Evolutionary conservation across 75 land plant species (phyloP), one percentile per base, ranked within the genome.

Genomic region (Chamaecyparis obtusa): DNA sequence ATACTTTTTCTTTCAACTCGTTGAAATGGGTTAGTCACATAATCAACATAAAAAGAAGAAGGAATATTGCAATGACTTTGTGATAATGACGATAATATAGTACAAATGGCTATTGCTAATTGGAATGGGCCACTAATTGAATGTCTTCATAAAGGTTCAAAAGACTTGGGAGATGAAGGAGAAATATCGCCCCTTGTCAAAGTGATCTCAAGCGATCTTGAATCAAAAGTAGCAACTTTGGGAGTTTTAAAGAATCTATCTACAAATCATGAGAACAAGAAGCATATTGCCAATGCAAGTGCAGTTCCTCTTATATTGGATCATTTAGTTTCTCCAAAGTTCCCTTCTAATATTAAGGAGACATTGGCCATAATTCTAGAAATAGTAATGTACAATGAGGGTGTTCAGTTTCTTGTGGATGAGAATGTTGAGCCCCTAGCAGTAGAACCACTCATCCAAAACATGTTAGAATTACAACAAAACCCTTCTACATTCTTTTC

Each of bases 121-220:
- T 94, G 92, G 93, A 87, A 84, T 43, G 78, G 83, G 39, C 95
- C 95, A 60, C 90, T 94, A n/a, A 87, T 91, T 60, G 85, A 89
- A 81, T 55, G 92, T 75, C 85, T 94, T 27, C 30, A 46, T 86
- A 84, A 86, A 90, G 94, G 94, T 91, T n/a, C n/a, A n/a, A n/a
- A n/a, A n/a, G n/a, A n/a, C 75, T 91, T 94, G 81, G 93, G 90
- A 51, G 92, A 91, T 57, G 88, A 85, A 84, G 95, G 95, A 21
- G 89, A 85, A 1, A 89, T 94, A 30, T 79, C 87, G 75, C 86
- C 90, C n/a, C 91, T 94, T 80, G 88, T 92, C 41, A 82, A 84
- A 39, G 87, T 92, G 94, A 51, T 85, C 76, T 80, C 86, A 49
- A 92, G 90, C 44, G 91, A 84, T 74, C 71, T 92, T 15, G 92